Evolutionary conservation across 2,329 filamentous ascomycete species (phyloP).

Genomic region (Raffaelea albimanens): DNA sequence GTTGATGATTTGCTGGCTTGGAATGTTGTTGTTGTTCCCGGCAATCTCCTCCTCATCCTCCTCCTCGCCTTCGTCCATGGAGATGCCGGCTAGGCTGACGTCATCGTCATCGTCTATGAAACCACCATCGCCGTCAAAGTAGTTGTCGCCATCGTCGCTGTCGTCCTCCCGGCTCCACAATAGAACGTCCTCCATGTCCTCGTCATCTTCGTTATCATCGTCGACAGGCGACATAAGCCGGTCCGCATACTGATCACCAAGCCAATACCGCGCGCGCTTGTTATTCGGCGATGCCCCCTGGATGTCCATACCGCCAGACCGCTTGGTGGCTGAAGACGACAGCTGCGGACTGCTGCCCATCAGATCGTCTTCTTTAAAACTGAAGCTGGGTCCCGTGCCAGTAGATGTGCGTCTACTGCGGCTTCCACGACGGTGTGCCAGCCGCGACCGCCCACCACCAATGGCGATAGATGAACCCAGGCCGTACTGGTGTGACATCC

Average conservation of each 20-base stretch:
- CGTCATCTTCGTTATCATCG: slow-evolving; percentile 35
- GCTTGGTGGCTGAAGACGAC: slow-evolving; percentile 12
- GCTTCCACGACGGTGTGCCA: slow-evolving; percentile 10
- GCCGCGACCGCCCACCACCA: slow-evolving; percentile 2
- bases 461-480: slow-evolving; percentile 8
- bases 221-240: slow-evolving; percentile 26
- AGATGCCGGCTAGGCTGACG: slow-evolving; percentile 17
- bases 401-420: slow-evolving; percentile 5
- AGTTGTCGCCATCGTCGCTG: slow-evolving; percentile 46
- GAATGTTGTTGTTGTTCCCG: slow-evolving; percentile 24
- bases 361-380: not conserved
- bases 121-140: slow-evolving; percentile 35
- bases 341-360: not conserved
- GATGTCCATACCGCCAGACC: slow-evolving; percentile 18
- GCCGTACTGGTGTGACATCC: slow-evolving; percentile 4
- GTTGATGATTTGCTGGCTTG: slow-evolving; percentile 11
- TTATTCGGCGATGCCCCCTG: slow-evolving; percentile 41
- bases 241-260: slow-evolving; percentile 56
- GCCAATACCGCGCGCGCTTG: slow-evolving; percentile 84
- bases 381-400: not conserved
- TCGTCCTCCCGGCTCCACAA: slow-evolving; percentile 51
- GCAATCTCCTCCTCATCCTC: slow-evolving; percentile 24
- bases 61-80: slow-evolving; percentile 33
- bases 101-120: slow-evolving; percentile 37
- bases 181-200: slow-evolving; percentile 38